Evolutionary conservation across 331 rosid species (phyloP).

Genomic region (Rosa hybrid): DNA sequence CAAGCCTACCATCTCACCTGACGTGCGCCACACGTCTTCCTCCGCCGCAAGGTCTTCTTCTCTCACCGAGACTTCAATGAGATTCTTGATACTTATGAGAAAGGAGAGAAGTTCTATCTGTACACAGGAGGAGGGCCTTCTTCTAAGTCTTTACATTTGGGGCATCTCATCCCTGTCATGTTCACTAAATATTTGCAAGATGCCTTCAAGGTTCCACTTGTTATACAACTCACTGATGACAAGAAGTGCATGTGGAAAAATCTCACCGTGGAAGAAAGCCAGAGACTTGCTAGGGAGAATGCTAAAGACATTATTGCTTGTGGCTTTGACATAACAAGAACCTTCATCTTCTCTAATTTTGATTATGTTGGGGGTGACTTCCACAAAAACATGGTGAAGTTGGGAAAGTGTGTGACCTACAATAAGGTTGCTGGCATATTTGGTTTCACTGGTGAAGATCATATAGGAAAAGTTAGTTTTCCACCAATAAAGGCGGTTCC

Average conservation of each 20-base stretch:
- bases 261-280: conserved; percentile 73
- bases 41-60: conserved; percentile 87
- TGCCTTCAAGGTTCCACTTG: conserved; percentile 92
- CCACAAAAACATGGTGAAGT: conserved; percentile 78
- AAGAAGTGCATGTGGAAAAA: conserved; percentile 94
- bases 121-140: conserved; percentile 97
- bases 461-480: conserved; percentile 88
- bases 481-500: conserved; percentile 92
- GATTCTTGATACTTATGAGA: conserved; percentile 64
- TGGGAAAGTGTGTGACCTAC: conserved; percentile 79
- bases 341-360: conserved; percentile 85
- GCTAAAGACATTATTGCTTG: conserved; percentile 97
- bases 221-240: conserved; percentile 90
- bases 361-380: conserved; percentile 77
- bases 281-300: conserved; percentile 85
- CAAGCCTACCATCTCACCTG: conserved; percentile 67
- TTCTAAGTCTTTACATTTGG: conserved; percentile 89
- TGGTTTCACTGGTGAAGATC: conserved; percentile 90
- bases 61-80: conserved; percentile 89
- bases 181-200: conserved; percentile 67
- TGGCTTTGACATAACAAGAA: conserved; percentile 81
- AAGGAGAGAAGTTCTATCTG: conserved; percentile 78
- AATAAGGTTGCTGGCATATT: conserved; percentile 43
- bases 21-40: conserved; percentile 73
- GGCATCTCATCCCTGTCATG: conserved; percentile 89